phyloP scores from a whole-genome alignment of 768 basidiomycete species.

The Fomitopsis serialis region DNA sequence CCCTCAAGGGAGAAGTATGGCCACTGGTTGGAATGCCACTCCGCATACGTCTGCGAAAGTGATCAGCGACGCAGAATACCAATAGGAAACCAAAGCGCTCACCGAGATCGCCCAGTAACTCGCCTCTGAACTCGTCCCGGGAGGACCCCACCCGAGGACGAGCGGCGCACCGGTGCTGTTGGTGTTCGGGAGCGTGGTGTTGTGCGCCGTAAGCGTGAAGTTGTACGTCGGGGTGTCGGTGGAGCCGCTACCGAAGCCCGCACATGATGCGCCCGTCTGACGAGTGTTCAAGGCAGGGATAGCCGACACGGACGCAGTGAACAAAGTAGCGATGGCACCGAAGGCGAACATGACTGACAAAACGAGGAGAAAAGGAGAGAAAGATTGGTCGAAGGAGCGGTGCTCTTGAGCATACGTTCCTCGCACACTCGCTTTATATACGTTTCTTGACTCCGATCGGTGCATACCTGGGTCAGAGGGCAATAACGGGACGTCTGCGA shows the following conservation, averaged over 20 bases:
- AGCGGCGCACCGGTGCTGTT: slow-evolving; percentile 42
- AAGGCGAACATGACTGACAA: background rate
- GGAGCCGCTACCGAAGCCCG: slow-evolving; percentile 11
- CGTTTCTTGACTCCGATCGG: no score
- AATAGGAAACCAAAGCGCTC: slow-evolving; percentile 13
- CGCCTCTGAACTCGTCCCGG: slow-evolving; percentile 24
- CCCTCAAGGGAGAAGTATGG: background rate
- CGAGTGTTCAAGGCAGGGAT: slow-evolving; percentile 3
- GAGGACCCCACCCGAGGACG: slow-evolving; percentile 33
- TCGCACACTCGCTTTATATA: no score
- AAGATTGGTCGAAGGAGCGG: no score
- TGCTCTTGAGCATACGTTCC: no score
- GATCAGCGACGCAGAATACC: background rate
- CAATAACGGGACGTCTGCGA: no score
- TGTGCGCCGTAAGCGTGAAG: slow-evolving; percentile 43
- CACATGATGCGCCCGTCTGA: slow-evolving; percentile 11
- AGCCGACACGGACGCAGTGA: background rate
- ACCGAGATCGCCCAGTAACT: slow-evolving; percentile 40
- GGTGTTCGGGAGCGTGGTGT: slow-evolving; percentile 31
- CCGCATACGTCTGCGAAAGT: slow-evolving; percentile 36
- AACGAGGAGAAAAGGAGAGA: no score
- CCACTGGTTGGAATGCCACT: slow-evolving; percentile 21
- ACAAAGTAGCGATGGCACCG: background rate
- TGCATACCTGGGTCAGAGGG: no score
- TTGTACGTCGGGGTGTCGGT: slow-evolving; percentile 26